Evolutionary conservation across 2,329 filamentous ascomycete species (phyloP).

Genomic region (Fusarium floridanum): DNA sequence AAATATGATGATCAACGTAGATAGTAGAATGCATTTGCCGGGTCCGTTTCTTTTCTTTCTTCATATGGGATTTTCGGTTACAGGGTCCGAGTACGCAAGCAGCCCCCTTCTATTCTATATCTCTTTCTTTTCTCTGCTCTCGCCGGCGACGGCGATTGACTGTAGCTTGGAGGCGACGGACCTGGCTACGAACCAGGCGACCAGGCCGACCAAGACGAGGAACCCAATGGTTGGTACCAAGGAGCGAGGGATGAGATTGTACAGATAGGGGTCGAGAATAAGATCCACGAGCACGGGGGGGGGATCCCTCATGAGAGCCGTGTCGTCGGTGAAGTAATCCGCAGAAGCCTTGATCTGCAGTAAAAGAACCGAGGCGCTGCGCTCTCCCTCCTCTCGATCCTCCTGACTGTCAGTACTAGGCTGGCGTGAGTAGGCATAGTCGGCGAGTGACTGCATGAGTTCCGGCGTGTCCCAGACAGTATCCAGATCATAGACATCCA

Average conservation of each 20-base stretch:
- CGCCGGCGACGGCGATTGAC: conserved; percentile 42
- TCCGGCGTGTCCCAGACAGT: conserved; percentile 72
- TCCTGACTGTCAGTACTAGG: conserved; percentile 37
- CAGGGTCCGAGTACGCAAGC: conserved; percentile 26
- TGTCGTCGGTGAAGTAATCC: conserved; percentile 85
- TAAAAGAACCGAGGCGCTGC: conserved; percentile 70
- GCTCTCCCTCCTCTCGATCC: conserved; percentile 22
- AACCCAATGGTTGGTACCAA: conserved; percentile 79
- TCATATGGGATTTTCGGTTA: conserved; percentile 28
- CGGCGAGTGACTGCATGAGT: conserved; percentile 74
- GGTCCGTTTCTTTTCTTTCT: conserved; percentile 17
- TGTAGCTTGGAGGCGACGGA: conserved; percentile 47
- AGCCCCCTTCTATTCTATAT: conserved; percentile 40
- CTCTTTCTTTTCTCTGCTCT: conserved; percentile 54
- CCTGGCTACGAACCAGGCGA: conserved; percentile 59
- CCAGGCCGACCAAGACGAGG: conserved; percentile 70
- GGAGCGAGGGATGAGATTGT: conserved; percentile 84
- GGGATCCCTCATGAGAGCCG: conserved; percentile 79
- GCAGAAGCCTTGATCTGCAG: conserved; percentile 82
- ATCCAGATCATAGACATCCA: conserved; percentile 74
- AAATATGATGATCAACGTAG: conserved; percentile 44
- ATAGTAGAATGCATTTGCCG: conserved; percentile 48
- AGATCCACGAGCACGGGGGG: conserved; percentile 82
- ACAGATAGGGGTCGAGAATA: conserved; percentile 87
- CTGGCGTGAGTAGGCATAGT: conserved; percentile 69